Evolutionary conservation across 345 rosid genomes (phyloP).

Genomic region (Clarkia xantiana): DNA sequence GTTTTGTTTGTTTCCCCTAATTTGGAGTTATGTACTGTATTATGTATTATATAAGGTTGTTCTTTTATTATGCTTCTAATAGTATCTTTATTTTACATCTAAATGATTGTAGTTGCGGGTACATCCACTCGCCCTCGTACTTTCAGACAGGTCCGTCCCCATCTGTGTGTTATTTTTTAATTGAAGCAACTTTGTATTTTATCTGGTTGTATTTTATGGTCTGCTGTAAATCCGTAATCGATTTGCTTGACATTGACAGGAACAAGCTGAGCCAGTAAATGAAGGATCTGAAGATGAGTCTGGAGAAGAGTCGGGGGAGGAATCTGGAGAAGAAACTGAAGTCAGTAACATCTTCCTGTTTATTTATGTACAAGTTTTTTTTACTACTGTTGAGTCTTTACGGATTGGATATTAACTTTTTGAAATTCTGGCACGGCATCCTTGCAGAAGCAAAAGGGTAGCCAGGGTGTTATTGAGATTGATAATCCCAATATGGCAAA

Average conservation of each 20-base stretch:
- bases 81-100: not conserved
- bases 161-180: constrained; percentile 2
- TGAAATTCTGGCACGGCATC: constrained; percentile 1
- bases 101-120: constrained; percentile 60
- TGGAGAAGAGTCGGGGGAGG: constrained; percentile 48
- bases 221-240: not conserved
- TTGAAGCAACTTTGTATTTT: not conserved
- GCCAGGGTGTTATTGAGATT: constrained; percentile 63
- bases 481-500: constrained; percentile 75
- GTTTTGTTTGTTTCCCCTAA: too few species aligned
- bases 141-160: constrained; percentile 45
- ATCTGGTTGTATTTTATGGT: not conserved
- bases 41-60: not conserved
- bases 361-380: not conserved
- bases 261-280: constrained; percentile 43
- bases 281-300: constrained; percentile 43
- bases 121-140: constrained; percentile 71
- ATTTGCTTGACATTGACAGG: constrained; percentile 13
- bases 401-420: constrained; percentile 2
- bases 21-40: not conserved
- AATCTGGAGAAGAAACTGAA: constrained; percentile 27
- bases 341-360: constrained; percentile 8
- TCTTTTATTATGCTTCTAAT: not conserved
- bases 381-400: not conserved
- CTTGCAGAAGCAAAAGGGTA: constrained; percentile 65